Evolutionary conservation across 352 stramenopile species (phyloP), one percentile per base, ranked within the genome.

Genomic region (Phytophthora lateralis): DNA sequence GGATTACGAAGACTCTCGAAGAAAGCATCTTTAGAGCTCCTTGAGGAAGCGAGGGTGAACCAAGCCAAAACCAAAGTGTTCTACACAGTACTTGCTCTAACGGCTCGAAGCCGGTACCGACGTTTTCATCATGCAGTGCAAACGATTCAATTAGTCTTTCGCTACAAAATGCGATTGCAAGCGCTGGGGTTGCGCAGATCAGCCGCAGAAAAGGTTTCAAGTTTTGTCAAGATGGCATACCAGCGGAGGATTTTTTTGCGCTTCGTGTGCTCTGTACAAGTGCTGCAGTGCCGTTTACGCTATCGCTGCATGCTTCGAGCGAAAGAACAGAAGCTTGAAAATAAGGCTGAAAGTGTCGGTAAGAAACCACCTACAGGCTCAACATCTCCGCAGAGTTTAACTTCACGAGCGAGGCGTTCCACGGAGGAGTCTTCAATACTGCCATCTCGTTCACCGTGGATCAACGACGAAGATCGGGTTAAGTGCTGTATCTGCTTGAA

Each of bases 401-500:
- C 14, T 17, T 38, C 32, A n/a, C 0, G 5, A 7, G 6, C 32
- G 5, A 14, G 5, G 0, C 32, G 14, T 17, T 38, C 32, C 11
- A 38, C 32, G 5, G 32, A 38, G 4, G 32, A 38, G 6, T 11
- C 32, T 38, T 17, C 30, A 9, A 14, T 29, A 20, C 14, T 2
- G 18, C 15, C 52, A 27, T 43, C 7, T 50, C 27, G 52, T 15
- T 50, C 38, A 27, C 27, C 20, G 3, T 55, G 47, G 58, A 29
- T 66, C 8, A 66, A 56, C 14, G 58, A 66, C 8, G 43, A 66
- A 30, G 42, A 61, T 8, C 27, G 50, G 3, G 26, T 42, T 10
- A 47, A 44, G 11, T 64, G 56, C 21, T 52, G 29, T 20, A 47
- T 58, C 35, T 64, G 47, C 38, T 32, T 15, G 12, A 64, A 64